Conservation (phyloP, 257 asterid genomes). For the Knoxia roxburghii region DNA sequence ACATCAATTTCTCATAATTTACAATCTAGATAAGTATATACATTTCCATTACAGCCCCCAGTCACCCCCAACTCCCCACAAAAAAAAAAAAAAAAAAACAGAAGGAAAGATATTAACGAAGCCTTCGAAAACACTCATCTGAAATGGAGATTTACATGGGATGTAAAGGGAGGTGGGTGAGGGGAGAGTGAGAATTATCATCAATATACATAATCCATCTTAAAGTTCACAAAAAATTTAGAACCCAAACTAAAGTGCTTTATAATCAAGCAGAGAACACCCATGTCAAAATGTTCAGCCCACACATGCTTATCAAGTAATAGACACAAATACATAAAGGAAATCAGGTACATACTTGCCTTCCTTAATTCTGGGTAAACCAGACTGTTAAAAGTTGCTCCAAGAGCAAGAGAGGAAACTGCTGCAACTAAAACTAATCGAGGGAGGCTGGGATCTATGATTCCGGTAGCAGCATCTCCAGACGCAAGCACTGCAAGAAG, state of each 20-base stretch:
- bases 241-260: not conserved
- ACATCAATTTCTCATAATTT: not conserved
- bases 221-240: not conserved
- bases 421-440: constrained; percentile 65
- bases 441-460: constrained; percentile 82
- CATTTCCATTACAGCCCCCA: not conserved
- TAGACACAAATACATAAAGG: constrained; percentile 10
- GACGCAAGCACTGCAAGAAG: constrained; percentile 60
- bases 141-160: not conserved
- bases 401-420: constrained; percentile 63
- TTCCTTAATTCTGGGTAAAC: constrained; percentile 65
- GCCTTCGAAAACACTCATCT: not conserved
- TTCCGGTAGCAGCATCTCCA: constrained; percentile 91
- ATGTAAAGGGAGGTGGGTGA: not conserved
- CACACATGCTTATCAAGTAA: not conserved
- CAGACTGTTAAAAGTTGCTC: constrained; percentile 59
- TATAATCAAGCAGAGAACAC: not conserved
- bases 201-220: not conserved
- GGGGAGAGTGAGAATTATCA: not conserved
- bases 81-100: not conserved
- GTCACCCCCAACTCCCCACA: no score
- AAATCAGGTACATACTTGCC: constrained; percentile 27
- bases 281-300: not conserved
- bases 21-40: not conserved
- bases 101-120: not conserved